A percentile compares a stretch with the other conserved stretches of the same genome.
Evolutionary conservation across 2,329 filamentous ascomycete species (phyloP).

Genomic region (Gnomoniopsis sp.): DNA sequence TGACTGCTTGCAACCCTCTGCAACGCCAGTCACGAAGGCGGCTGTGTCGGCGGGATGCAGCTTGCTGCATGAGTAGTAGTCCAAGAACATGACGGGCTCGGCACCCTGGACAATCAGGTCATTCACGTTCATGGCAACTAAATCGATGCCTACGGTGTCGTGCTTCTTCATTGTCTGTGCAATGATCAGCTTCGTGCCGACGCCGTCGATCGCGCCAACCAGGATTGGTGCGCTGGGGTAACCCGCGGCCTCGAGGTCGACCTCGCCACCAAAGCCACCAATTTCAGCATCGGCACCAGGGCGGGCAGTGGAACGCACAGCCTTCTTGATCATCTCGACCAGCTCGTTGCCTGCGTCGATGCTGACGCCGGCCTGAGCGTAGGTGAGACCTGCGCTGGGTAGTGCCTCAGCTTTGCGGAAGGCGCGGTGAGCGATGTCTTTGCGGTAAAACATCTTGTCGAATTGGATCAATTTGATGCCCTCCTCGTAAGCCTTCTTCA

Average conservation of each 20-base stretch:
- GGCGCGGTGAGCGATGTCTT: constrained; percentile 82
- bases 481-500: constrained; percentile 75
- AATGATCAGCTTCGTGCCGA: constrained; percentile 95
- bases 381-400: constrained; percentile 60
- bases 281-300: constrained; percentile 90
- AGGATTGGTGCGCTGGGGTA: constrained; percentile 74
- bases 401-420: constrained; percentile 43
- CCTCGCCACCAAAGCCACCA: constrained; percentile 88
- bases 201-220: constrained; percentile 93
- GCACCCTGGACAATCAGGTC: constrained; percentile 95
- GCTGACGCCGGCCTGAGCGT: constrained; percentile 88
- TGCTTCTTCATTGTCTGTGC: constrained; percentile 87
- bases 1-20: constrained; percentile 78
- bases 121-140: constrained; percentile 68
- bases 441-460: constrained; percentile 85
- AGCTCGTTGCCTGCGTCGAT: constrained; percentile 93
- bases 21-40: constrained; percentile 88
- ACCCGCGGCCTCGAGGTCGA: constrained; percentile 72
- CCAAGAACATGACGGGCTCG: constrained; percentile 91
- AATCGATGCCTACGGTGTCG: constrained; percentile 62
- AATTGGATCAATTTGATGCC: constrained; percentile 79
- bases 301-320: constrained; percentile 79
- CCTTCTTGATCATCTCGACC: constrained; percentile 85
- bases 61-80: constrained; percentile 94
- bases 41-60: constrained; percentile 75